Evolutionary conservation across 495 filamentous ascomycete genomes (phyloP), one percentile per base, ranked within the genome.

Genomic region (Mycothermus thermophilus): DNA sequence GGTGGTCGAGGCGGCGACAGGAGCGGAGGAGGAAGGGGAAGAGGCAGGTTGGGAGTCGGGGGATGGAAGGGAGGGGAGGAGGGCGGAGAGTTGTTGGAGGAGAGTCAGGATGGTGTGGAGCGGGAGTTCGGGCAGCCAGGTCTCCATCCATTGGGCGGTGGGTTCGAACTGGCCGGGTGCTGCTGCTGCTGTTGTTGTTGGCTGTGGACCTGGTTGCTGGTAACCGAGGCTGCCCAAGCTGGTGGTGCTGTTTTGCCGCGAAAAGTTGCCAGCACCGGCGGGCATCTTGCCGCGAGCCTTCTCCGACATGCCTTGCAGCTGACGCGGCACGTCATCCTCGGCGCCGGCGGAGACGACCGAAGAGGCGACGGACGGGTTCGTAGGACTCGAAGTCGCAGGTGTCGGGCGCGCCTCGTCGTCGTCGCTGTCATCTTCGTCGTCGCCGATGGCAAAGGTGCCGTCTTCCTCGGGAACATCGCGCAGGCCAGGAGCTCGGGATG

Each of bases 221-320:
- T 51, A 32, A 69, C 66, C 34, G 82, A 25, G 66, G 55, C 77
- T 79, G 34, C 62, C 70, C 23, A 95, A 67, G 44, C 83, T 93
- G 8, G 84, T 82, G 30, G 77, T 86, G 55, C 84, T 93, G 48
- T 87, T 90, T 50, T 95, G 90, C 6, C 92, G 68, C 3, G 87
- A 94, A 52, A 97, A 95, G 11, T 71, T 72, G 8, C 71, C 68
- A 25, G 82, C 69, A 3, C 83, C 80, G 8, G 81, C 85, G n/a
- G 92, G 92, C 74, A 90, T 83, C 54, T 99, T 99, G 6, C 90
- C 90, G 31, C 90, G 66, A 17, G 90, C 92, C 51, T 96, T 99
- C 55, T 99, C 90, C 8, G 88, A 93, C 85, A 96, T 99, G 30
- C 85, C 88, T 30, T 84, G 74, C n/a, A 92, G 52, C 47, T 95